Conservation (phyloP, 2,329 filamentous ascomycete species). For the Chaetomium sp. region DNA sequence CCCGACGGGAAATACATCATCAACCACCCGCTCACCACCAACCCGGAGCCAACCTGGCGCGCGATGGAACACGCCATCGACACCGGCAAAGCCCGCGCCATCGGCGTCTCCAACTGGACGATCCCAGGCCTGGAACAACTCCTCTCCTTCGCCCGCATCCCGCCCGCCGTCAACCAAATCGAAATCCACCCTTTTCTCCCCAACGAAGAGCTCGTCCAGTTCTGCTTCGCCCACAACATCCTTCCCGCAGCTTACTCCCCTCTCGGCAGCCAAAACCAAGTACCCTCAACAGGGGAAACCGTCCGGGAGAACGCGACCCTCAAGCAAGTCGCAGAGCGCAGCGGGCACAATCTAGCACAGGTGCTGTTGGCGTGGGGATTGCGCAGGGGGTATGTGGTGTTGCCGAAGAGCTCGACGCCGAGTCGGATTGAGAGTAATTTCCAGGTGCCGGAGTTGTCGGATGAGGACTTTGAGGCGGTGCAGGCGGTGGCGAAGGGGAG, state of each 20-base stretch:
- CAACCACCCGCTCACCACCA: constrained; percentile 56
- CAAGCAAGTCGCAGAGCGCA: constrained; percentile 51
- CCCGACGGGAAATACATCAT: constrained; percentile 42
- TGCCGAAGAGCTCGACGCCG: constrained; percentile 64
- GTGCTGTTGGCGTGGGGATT: constrained; percentile 61
- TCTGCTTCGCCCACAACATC: constrained; percentile 46
- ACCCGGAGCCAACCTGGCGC: constrained; percentile 54
- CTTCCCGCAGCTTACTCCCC: constrained; percentile 45
- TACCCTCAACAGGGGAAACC: constrained; percentile 61
- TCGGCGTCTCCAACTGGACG: constrained; percentile 56
- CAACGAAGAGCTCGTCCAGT: constrained; percentile 44
- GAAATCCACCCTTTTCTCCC: constrained; percentile 43
- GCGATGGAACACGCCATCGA: constrained; percentile 54
- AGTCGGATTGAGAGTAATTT: constrained; percentile 61
- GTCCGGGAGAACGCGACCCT: constrained; percentile 53
- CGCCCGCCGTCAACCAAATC: constrained; percentile 47
- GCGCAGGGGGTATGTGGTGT: constrained; percentile 57
- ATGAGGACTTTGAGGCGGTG: constrained; percentile 55
- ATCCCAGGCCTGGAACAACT: constrained; percentile 47
- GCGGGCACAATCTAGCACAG: constrained; percentile 53
- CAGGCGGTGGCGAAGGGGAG: constrained; percentile 59
- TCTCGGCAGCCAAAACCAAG: constrained; percentile 61
- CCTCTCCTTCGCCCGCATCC: constrained; percentile 40
- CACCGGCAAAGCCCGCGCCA: constrained; percentile 48
- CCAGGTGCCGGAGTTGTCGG: constrained; percentile 46